These are phyloP conservation scores for Tolypocladium guangdongense DNA, from an alignment of 2,329 filamentous ascomycete genomes.

Conservation along the genomic window DNA sequence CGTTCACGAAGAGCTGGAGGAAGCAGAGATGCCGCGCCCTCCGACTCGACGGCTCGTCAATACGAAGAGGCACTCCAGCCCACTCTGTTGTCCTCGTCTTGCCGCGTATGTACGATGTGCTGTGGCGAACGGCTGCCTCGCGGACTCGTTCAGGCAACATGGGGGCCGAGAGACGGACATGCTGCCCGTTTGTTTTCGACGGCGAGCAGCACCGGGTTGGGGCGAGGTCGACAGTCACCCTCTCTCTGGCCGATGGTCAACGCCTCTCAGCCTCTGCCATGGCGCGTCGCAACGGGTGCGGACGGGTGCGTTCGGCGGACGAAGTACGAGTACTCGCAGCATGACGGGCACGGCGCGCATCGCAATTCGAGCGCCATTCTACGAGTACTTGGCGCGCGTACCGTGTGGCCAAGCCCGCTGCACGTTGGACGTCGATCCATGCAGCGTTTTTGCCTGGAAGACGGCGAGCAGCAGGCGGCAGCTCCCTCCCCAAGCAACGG, in stretches of 20 bases:
- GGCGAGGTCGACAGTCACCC: background rate
- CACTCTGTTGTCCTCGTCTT: no score
- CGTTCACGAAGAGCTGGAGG: background rate
- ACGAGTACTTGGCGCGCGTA: background rate
- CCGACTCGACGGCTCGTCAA: background rate
- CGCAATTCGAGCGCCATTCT: background rate
- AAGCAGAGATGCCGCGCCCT: no score
- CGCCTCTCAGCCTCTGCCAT: background rate
- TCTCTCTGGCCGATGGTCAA: background rate
- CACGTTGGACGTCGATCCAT: background rate
- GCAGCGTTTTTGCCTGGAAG: background rate
- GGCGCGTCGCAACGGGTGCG: background rate
- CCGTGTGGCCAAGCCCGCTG: background rate
- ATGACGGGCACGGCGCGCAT: background rate
- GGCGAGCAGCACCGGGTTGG: background rate
- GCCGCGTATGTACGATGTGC: background rate
- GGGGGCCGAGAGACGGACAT: background rate
- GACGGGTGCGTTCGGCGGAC: background rate
- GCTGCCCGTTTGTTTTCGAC: background rate
- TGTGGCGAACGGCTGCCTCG: background rate
- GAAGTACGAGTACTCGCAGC: background rate
- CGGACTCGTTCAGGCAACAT: background rate
- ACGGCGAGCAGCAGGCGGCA: background rate
- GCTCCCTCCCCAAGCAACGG: background rate
- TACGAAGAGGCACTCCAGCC: background rate